phyloP scores from a whole-genome alignment of 2,329 filamentous ascomycete genomes.

The Penicillium decumbens region DNA sequence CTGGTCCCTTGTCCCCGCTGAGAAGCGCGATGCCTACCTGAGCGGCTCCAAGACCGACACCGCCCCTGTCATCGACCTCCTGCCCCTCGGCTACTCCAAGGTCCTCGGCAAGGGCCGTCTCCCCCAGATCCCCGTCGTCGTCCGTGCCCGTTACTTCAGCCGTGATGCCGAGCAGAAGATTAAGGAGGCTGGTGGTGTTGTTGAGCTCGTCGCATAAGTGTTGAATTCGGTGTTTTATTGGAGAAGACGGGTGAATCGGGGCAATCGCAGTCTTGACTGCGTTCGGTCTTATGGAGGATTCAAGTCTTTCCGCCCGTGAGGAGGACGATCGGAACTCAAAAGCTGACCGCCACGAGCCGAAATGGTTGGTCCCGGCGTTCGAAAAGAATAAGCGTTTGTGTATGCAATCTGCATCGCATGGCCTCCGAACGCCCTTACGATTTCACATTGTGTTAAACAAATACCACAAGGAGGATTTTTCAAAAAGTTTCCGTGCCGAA shows the following conservation, averaged over 20 bases:
- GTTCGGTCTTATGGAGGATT: conserved; percentile 30
- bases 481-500: conserved; percentile 6
- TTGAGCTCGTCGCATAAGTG: conserved; percentile 86
- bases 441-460: conserved; percentile 35
- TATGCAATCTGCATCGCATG: conserved; percentile 36
- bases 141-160: conserved; percentile 92
- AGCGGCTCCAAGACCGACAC: conserved; percentile 76
- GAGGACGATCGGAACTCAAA: conserved; percentile 28
- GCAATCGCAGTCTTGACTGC: conserved; percentile 29
- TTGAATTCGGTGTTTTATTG: conserved; percentile 24
- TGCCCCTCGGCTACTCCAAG: conserved; percentile 96
- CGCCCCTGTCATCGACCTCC: conserved; percentile 95
- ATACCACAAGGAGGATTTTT: conserved; percentile 34
- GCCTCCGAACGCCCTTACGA: conserved; percentile 38
- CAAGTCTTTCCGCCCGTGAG: conserved; percentile 22
- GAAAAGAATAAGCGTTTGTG: conserved; percentile 35
- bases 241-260: conserved; percentile 28
- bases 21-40: conserved; percentile 91
- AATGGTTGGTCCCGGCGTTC: conserved; percentile 29
- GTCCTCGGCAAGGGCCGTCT: conserved; percentile 97
- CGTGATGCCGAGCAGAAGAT: conserved; percentile 98
- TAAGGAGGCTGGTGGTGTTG: conserved; percentile 91
- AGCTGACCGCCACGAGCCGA: conserved; percentile 29
- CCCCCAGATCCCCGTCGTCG: conserved; percentile 86
- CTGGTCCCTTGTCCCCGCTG: conserved; percentile 87